A percentile compares a stretch with the other conserved stretches of the same genome.
Evolutionary conservation across 345 rosid species (phyloP).

Genomic region (Gossypium ekmanianum): DNA sequence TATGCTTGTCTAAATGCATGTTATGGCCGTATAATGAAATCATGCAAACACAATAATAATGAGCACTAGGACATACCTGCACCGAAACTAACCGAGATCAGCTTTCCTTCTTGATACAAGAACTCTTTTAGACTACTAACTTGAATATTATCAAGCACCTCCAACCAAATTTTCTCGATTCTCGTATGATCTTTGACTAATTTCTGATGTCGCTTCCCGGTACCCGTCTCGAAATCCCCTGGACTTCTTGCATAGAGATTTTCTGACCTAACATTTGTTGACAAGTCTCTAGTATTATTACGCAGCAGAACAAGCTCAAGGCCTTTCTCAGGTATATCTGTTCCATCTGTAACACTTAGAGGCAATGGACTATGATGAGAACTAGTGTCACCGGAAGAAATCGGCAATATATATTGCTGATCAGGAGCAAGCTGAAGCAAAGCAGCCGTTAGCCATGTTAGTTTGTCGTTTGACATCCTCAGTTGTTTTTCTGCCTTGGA

Average conservation of each 20-base stretch:
- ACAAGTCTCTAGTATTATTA: slow-evolving; percentile 32
- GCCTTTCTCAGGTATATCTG: slow-evolving; percentile 36
- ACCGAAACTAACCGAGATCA: slow-evolving; percentile 74
- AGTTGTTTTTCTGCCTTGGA: slow-evolving; percentile 97
- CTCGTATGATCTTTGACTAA: slow-evolving; percentile 37
- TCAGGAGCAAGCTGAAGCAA: slow-evolving; percentile 98
- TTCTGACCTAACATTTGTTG: slow-evolving; percentile 35
- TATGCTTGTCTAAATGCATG: neutral
- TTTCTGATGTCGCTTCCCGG: slow-evolving; percentile 27
- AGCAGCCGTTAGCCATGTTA: slow-evolving; percentile 97
- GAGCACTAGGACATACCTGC: slow-evolving; percentile 50
- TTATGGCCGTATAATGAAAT: slow-evolving; percentile 4
- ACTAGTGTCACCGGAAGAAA: slow-evolving; percentile 62
- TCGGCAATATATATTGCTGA: slow-evolving; percentile 67
- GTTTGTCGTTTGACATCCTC: slow-evolving; percentile 81
- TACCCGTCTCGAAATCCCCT: slow-evolving; percentile 19
- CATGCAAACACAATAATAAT: slow-evolving; percentile 6
- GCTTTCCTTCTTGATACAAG: slow-evolving; percentile 75
- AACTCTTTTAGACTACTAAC: slow-evolving; percentile 55
- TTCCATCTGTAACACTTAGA: slow-evolving; percentile 30
- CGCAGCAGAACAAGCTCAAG: slow-evolving; percentile 29
- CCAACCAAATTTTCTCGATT: slow-evolving; percentile 81
- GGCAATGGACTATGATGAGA: slow-evolving; percentile 50
- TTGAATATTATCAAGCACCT: slow-evolving; percentile 62
- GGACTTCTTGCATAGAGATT: slow-evolving; percentile 33